phyloP scores from a whole-genome alignment of 1,284 basidiomycete genomes.

The Naganishia sp. region DNA sequence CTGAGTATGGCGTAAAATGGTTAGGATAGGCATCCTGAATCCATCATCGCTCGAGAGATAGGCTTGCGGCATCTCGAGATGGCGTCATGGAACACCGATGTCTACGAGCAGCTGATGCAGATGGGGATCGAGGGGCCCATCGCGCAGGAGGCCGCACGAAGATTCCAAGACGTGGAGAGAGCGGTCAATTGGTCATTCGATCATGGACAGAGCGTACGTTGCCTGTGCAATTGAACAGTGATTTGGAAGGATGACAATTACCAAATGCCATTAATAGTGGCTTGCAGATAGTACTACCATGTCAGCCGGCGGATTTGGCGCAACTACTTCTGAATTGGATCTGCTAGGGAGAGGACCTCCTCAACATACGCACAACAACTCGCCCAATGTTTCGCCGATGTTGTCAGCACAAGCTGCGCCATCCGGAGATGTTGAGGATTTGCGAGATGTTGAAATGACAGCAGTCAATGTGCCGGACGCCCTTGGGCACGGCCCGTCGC shows the following conservation, averaged over 20 bases:
- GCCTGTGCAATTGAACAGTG: too few relatives aligned
- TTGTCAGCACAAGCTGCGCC: slow-evolving; percentile 8
- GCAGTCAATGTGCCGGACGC: background rate
- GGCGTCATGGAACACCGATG: background rate
- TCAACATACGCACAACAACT: slow-evolving; percentile 24
- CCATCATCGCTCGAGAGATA: too few relatives aligned
- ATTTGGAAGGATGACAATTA: too few relatives aligned
- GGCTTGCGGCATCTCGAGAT: background rate
- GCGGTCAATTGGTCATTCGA: slow-evolving; percentile 27
- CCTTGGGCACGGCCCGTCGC: background rate
- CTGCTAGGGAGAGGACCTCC: slow-evolving; percentile 12
- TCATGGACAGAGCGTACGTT: slow-evolving; percentile 21
- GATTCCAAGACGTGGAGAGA: slow-evolving; percentile 17
- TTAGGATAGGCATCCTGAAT: background rate
- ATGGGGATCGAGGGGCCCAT: slow-evolving; percentile 23
- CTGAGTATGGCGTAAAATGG: background rate
- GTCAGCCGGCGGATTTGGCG: slow-evolving; percentile 1
- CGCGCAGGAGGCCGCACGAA: slow-evolving; percentile 19
- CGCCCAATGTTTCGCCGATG: slow-evolving; percentile 16
- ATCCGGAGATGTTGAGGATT: slow-evolving; percentile 18
- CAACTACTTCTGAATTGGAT: background rate
- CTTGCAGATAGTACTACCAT: slow-evolving; percentile 23
- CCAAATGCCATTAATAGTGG: background rate
- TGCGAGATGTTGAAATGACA: background rate
- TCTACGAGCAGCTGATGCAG: slow-evolving; percentile 15